Conservation (phyloP, 805 yeast species). For the Jamesozyma jinghongensis region DNA sequence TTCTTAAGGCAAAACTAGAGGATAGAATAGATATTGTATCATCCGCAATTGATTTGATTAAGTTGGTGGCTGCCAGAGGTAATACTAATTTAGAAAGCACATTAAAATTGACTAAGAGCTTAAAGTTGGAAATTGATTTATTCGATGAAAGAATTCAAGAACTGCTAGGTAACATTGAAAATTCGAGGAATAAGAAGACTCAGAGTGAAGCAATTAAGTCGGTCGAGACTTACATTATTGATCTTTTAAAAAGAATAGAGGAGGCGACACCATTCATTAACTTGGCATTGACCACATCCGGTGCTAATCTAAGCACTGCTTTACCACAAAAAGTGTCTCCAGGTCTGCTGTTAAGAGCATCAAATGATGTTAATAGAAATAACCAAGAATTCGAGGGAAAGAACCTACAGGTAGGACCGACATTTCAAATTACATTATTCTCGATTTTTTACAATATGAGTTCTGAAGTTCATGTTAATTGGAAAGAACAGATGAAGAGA, state of each 20-base stretch:
- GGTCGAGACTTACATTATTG: constrained; percentile 44
- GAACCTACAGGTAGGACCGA: constrained; percentile 45
- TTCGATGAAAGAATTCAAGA: constrained; percentile 44
- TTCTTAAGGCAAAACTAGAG: constrained; percentile 38
- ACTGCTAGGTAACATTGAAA: constrained; percentile 30
- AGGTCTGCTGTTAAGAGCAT: constrained; percentile 55
- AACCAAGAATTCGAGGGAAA: constrained; percentile 2
- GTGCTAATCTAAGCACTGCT: constrained; percentile 46
- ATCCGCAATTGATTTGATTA: constrained; percentile 59
- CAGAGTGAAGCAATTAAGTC: constrained; percentile 32
- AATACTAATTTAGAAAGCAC: constrained; percentile 50
- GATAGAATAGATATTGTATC: constrained; percentile 53
- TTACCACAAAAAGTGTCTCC: constrained; percentile 51
- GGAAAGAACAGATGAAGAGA: constrained; percentile 68
- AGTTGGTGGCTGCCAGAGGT: constrained; percentile 53
- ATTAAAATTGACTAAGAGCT: constrained; percentile 42
- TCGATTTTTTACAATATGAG: constrained; percentile 55
- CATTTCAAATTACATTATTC: constrained; percentile 47
- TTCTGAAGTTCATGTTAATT: constrained; percentile 37
- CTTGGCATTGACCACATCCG: constrained; percentile 58
- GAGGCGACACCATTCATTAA: constrained; percentile 61
- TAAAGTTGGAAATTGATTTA: constrained; percentile 48
- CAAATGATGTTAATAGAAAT: constrained; percentile 34
- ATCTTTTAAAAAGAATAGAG: constrained; percentile 45
- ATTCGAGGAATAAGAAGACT: constrained; percentile 21